Evolutionary conservation across 2,329 filamentous ascomycete species (phyloP).

Genomic region (Penicillium rolfsii): DNA sequence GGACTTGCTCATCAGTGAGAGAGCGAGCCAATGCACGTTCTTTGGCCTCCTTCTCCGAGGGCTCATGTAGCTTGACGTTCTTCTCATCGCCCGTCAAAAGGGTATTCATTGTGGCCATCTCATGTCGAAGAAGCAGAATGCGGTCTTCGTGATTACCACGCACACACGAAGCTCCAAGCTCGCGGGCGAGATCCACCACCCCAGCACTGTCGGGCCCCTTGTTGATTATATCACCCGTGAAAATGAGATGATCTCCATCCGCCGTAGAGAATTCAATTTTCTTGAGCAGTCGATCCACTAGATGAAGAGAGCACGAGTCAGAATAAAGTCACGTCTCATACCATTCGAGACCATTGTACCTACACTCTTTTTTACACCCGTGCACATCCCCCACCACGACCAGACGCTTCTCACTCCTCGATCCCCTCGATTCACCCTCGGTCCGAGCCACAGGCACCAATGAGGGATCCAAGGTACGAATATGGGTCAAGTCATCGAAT

Average conservation of each 20-base stretch:
- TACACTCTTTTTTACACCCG: slow-evolving; percentile 73
- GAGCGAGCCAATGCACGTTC: slow-evolving; percentile 60
- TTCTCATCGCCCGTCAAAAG: slow-evolving; percentile 3
- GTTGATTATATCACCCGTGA: slow-evolving; percentile 77
- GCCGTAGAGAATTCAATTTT: slow-evolving; percentile 64
- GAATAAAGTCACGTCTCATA: not conserved
- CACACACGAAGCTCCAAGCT: slow-evolving; percentile 75
- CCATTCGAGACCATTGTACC: slow-evolving; percentile 26
- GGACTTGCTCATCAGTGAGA: slow-evolving; percentile 62
- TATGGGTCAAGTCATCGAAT: slow-evolving; percentile 55
- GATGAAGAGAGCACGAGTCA: not conserved
- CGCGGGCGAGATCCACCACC: slow-evolving; percentile 75
- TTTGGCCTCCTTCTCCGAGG: slow-evolving; percentile 36
- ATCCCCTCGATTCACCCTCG: slow-evolving; percentile 11
- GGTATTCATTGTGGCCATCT: slow-evolving; percentile 40
- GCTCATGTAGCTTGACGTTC: slow-evolving; percentile 26
- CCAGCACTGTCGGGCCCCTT: slow-evolving; percentile 84
- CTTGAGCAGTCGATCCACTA: slow-evolving; percentile 63
- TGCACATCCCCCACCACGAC: slow-evolving; percentile 91
- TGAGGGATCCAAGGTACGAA: slow-evolving; percentile 53
- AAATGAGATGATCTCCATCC: slow-evolving; percentile 71
- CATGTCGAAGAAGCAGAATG: slow-evolving; percentile 68
- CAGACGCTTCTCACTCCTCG: slow-evolving; percentile 59
- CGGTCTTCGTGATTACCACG: slow-evolving; percentile 93
- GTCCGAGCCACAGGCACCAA: slow-evolving; percentile 47